A percentile compares a stretch with the other conserved stretches of the same genome.
phyloP scores from a whole-genome alignment of 768 basidiomycete species.

The Solioccasus polychromus region DNA sequence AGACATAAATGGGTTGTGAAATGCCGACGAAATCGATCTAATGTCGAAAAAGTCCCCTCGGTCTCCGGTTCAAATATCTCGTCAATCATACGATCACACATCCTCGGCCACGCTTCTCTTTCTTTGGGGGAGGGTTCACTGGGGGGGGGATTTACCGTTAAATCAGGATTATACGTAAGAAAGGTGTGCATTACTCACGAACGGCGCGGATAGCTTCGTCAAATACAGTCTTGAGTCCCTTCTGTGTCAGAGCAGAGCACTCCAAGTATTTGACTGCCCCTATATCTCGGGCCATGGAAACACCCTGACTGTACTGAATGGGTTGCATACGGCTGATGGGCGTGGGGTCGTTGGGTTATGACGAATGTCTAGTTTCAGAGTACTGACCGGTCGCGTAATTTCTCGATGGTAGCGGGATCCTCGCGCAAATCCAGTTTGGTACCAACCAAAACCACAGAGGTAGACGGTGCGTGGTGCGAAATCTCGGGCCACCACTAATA shows the following conservation, averaged over 20 bases:
- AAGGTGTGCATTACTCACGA: constrained; percentile 50
- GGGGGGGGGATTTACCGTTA: constrained; percentile 3
- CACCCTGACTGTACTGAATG: constrained; percentile 88
- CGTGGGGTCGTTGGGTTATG: constrained; percentile 5
- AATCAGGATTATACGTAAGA: constrained; percentile 5
- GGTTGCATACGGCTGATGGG: constrained; percentile 82
- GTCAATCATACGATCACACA: constrained; percentile 73
- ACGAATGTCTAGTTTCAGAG: constrained; percentile 7
- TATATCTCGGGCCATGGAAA: constrained; percentile 89
- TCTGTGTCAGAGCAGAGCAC: constrained; percentile 95
- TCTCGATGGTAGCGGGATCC: constrained; percentile 89
- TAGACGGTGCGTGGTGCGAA: constrained; percentile 93
- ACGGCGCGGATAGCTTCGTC: constrained; percentile 98
- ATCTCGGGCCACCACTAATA: constrained; percentile 94
- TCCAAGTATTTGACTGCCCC: constrained; percentile 95
- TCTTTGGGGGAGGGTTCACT: constrained; percentile 80
- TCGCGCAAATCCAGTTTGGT: constrained; percentile 98
- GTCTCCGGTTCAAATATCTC: constrained; percentile 19
- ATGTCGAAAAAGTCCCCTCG: constrained; percentile 16
- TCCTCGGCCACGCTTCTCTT: constrained; percentile 41
- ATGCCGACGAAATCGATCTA: constrained; percentile 40
- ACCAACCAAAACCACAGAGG: constrained; percentile 90
- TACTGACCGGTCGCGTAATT: constrained; percentile 81
- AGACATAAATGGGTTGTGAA: constrained; percentile 67
- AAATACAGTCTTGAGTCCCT: constrained; percentile 98